A percentile compares a stretch with the other conserved stretches of the same genome.
These are phyloP conservation scores for Cladosporium sp. DNA, from an alignment of 2,329 filamentous ascomycete species.

Conservation along the genomic window DNA sequence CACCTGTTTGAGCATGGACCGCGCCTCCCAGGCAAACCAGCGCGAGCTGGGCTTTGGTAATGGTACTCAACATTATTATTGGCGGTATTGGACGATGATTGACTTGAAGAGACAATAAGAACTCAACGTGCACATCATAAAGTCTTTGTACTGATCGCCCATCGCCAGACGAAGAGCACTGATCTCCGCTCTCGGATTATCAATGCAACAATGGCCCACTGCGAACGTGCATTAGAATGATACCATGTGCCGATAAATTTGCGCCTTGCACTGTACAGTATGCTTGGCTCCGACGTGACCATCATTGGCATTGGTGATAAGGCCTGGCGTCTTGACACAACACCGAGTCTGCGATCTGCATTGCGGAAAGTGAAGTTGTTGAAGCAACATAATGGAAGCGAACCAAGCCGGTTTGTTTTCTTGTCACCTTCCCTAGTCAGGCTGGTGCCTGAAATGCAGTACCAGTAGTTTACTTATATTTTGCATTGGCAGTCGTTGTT, in stretches of 20 bases:
- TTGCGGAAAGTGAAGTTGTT: background rate
- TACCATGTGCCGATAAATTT: constrained; percentile 4
- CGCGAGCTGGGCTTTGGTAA: background rate
- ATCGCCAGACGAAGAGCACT: too few relatives aligned
- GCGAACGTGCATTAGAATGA: constrained; percentile 2
- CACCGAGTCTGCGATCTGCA: too few relatives aligned
- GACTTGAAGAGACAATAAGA: background rate
- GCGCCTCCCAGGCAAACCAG: background rate
- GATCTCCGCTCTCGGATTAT: background rate
- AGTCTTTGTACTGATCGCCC: too few relatives aligned
- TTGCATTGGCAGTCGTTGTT: background rate
- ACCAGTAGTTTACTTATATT: too few relatives aligned
- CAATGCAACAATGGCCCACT: constrained; percentile 11
- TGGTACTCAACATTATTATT: background rate
- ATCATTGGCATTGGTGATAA: constrained; percentile 10
- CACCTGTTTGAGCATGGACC: constrained; percentile 1
- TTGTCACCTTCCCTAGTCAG: too few relatives aligned
- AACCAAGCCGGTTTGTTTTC: too few relatives aligned
- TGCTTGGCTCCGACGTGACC: constrained; percentile 6
- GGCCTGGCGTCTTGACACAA: background rate
- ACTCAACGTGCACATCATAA: too few relatives aligned
- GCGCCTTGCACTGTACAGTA: background rate
- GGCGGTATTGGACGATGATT: background rate
- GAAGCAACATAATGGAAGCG: background rate
- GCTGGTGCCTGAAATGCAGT: too few relatives aligned